phyloP scores from a whole-genome alignment of 169 alveolate genomes.

The Ichthyophthirius multifiliis region DNA sequence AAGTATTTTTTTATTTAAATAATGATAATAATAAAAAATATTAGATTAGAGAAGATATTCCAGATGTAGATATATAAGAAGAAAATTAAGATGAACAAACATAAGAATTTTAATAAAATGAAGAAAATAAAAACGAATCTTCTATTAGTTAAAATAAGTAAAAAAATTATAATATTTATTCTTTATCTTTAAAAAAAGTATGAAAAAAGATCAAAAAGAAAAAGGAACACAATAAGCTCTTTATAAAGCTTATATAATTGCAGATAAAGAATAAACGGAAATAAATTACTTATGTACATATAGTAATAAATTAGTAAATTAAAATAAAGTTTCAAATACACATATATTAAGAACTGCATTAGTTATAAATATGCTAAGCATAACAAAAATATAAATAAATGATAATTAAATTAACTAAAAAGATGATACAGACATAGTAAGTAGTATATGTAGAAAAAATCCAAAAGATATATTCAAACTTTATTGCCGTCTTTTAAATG shows the following conservation, averaged over 20 bases:
- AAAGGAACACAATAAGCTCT: background rate
- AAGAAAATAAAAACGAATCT: background rate
- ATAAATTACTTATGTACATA: background rate
- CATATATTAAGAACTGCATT: background rate
- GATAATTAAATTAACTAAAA: background rate
- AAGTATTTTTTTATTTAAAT: background rate
- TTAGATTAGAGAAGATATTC: slow-evolving; percentile 41
- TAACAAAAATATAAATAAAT: background rate
- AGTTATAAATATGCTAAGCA: slow-evolving; percentile 18
- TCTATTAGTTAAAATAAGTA: background rate
- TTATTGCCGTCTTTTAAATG: background rate
- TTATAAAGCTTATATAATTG: background rate
- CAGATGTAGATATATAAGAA: slow-evolving; percentile 24
- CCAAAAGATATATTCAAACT: background rate
- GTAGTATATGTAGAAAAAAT: background rate
- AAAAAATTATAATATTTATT: background rate
- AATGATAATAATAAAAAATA: background rate
- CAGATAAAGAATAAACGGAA: slow-evolving; percentile 10
- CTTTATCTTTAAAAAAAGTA: background rate
- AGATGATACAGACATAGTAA: background rate
- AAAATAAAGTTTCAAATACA: background rate
- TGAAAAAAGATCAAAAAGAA: background rate
- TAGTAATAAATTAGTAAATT: background rate
- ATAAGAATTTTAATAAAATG: background rate
- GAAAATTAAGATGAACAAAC: background rate